Evolutionary conservation across 352 stramenopile genomes (phyloP).

Genomic region (Aphanomyces stellatus): DNA sequence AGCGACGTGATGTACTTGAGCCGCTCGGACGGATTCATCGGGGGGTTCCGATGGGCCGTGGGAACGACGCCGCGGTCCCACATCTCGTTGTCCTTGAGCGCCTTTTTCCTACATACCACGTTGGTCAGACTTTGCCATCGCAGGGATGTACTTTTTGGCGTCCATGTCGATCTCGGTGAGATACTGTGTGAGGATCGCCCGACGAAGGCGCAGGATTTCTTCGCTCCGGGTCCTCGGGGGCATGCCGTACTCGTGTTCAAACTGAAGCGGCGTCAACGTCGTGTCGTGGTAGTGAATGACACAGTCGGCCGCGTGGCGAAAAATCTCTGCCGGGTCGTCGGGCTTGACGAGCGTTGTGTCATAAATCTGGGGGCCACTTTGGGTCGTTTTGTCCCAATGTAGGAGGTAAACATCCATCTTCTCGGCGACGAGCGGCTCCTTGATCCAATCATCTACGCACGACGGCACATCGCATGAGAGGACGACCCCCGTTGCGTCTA

Average conservation of each 20-base stretch:
- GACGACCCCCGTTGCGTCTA: not conserved
- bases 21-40: conserved; percentile 45
- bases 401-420: conserved; percentile 67
- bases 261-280: conserved; percentile 33
- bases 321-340: conserved; percentile 70
- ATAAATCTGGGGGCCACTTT: conserved; percentile 65
- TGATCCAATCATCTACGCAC: conserved; percentile 13
- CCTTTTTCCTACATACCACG: conserved; percentile 21
- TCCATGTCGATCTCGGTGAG: conserved; percentile 31
- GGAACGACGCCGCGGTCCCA: conserved; percentile 32
- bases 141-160: conserved; percentile 16
- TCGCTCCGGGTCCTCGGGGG: conserved; percentile 50
- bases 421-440: conserved; percentile 30
- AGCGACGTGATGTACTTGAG: conserved; percentile 59
- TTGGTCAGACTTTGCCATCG: not conserved
- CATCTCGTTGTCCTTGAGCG: conserved; percentile 15
- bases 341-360: conserved; percentile 64
- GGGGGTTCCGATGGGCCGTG: conserved; percentile 32
- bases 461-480: not conserved
- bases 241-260: conserved; percentile 45
- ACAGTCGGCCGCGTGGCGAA: conserved; percentile 53
- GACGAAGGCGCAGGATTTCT: conserved; percentile 64
- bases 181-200: conserved; percentile 53
- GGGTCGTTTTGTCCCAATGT: conserved; percentile 46
- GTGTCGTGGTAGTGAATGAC: conserved; percentile 58